Percentiles rank a stretch among this genome's conserved stretches.
phyloP scores from a whole-genome alignment of 768 basidiomycete species.

The Chalciporus piperatus region DNA sequence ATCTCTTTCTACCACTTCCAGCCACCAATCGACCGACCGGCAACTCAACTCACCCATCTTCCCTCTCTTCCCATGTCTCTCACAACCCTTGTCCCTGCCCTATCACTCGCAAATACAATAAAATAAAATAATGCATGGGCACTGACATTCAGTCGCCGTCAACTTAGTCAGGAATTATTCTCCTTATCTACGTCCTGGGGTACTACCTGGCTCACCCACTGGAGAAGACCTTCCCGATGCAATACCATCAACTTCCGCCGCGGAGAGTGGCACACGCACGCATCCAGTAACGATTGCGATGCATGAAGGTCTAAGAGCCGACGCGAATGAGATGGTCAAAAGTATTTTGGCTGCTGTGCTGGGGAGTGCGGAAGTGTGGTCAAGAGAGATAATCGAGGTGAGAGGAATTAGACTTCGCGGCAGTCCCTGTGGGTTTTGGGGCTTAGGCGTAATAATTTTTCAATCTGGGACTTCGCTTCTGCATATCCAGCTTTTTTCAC shows the following conservation, averaged over 20 bases:
- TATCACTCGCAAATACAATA: constrained; percentile 19
- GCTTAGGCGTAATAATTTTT: too few relatives aligned
- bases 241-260: constrained; percentile 1
- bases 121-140: constrained; percentile 38
- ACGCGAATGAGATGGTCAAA: constrained; percentile 76
- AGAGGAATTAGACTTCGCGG: not conserved
- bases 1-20: constrained; percentile 26
- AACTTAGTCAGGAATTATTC: constrained; percentile 93
- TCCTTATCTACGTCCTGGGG: constrained; percentile 60
- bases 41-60: constrained; percentile 25
- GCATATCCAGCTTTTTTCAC: constrained; percentile 36
- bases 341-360: constrained; percentile 37
- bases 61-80: constrained; percentile 21
- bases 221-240: constrained; percentile 6
- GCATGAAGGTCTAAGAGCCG: constrained; percentile 54
- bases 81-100: constrained; percentile 34
- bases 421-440: not conserved
- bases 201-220: constrained; percentile 16
- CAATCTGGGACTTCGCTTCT: constrained; percentile 23
- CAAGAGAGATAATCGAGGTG: constrained; percentile 51
- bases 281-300: constrained; percentile 73
- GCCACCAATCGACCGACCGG: constrained; percentile 25
- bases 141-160: constrained; percentile 77
- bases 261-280: constrained; percentile 40
- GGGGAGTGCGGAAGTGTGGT: constrained; percentile 46